phyloP scores from a whole-genome alignment of 257 asterid genomes.

The Fraxinus excelsior region DNA sequence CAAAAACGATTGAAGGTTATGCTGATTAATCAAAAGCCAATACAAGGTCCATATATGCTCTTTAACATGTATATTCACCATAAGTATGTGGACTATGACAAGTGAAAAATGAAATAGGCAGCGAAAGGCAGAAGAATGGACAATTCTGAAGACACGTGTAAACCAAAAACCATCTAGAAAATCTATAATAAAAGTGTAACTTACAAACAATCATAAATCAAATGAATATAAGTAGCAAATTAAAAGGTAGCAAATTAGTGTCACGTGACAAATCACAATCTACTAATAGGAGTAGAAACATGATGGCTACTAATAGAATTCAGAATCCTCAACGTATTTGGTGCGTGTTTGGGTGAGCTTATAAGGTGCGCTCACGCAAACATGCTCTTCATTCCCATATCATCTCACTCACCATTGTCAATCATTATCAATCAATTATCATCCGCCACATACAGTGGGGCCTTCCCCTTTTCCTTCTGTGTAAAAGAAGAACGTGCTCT shows the following conservation, averaged over 20 bases:
- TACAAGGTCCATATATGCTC: neutral
- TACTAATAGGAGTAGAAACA: too few relatives aligned
- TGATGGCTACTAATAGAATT: too few relatives aligned
- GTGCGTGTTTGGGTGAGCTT: neutral
- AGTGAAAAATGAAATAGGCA: constrained; percentile 1
- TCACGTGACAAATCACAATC: too few relatives aligned
- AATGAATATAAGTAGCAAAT: neutral
- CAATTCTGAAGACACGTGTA: neutral
- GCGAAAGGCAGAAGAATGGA: neutral
- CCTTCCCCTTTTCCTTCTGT: too few relatives aligned
- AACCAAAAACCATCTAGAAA: neutral
- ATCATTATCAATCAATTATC: neutral
- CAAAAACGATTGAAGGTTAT: neutral
- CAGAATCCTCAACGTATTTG: neutral
- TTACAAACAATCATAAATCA: neutral
- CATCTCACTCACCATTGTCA: neutral
- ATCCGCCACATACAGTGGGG: neutral
- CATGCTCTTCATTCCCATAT: neutral
- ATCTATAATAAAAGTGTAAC: neutral
- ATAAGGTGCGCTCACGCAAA: neutral
- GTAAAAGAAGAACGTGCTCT: too few relatives aligned
- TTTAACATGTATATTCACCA: neutral
- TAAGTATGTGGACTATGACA: neutral
- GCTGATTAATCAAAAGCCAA: neutral
- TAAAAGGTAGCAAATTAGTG: neutral